Percentiles rank a stretch among this genome's conserved stretches.
These are phyloP conservation scores for Miscanthus lutarioriparius DNA, from an alignment of 176 grass and related monocot species.

Conservation along the genomic window DNA sequence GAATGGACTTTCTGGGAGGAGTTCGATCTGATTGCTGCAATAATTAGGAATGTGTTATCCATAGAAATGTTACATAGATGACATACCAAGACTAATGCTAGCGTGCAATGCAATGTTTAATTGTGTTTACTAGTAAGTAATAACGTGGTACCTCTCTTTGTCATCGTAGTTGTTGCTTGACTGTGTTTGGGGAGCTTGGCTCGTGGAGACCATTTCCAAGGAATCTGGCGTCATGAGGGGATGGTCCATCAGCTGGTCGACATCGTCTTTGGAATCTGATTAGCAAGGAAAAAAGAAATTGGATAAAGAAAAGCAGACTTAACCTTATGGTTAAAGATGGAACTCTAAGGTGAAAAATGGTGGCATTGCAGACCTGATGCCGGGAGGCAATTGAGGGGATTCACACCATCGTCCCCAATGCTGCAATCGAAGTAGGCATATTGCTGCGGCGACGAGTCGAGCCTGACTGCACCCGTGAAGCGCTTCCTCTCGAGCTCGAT, in stretches of 20 bases:
- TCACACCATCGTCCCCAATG: constrained; percentile 32
- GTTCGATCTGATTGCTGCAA: constrained; percentile 62
- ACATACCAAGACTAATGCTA: not conserved
- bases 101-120: not conserved
- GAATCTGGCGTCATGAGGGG: constrained; percentile 1
- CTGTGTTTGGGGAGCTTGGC: constrained; percentile 27
- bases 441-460: not conserved
- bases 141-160: constrained; percentile 43
- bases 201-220: constrained; percentile 28
- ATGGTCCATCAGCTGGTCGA: constrained; percentile 5
- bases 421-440: constrained; percentile 39
- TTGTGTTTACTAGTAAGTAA: not conserved
- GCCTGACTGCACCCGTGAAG: not conserved
- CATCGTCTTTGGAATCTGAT: constrained; percentile 42
- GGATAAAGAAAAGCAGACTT: not conserved
- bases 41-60: not conserved
- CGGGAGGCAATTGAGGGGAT: constrained; percentile 2
- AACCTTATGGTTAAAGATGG: not conserved
- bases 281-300: not conserved
- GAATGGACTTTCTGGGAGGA: constrained; percentile 72
- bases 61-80: not conserved
- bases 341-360: not conserved
- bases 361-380: constrained; percentile 22
- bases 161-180: constrained; percentile 31
- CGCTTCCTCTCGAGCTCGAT: constrained; percentile 48